These are phyloP conservation scores for Geotrichum aggregatum DNA, from an alignment of 1,139 yeast species.

Conservation along the genomic window DNA sequence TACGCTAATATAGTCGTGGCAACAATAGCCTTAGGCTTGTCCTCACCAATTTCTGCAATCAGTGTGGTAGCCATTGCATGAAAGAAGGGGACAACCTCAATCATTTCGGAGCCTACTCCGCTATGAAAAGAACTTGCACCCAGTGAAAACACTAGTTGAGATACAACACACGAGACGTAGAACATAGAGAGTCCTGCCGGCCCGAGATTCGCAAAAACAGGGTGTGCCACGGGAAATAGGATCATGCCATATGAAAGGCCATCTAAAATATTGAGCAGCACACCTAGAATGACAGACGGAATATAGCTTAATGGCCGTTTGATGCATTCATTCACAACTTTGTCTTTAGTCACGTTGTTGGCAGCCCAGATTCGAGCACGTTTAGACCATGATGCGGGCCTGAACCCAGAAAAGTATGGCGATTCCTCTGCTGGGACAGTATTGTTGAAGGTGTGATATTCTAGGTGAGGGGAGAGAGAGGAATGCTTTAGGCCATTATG, in stretches of 20 bases:
- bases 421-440: constrained; percentile 2
- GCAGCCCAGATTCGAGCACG: constrained; percentile 17
- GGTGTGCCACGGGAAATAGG: constrained; percentile 83
- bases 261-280: constrained; percentile 79
- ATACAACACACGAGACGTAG: constrained; percentile 80
- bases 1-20: constrained; percentile 86
- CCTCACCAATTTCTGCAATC: constrained; percentile 52
- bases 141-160: constrained; percentile 79
- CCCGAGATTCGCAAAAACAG: constrained; percentile 70
- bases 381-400: constrained; percentile 18
- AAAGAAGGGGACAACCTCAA: constrained; percentile 95
- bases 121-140: constrained; percentile 89
- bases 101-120: constrained; percentile 96
- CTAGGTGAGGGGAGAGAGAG: constrained; percentile 13
- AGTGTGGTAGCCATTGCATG: constrained; percentile 88
- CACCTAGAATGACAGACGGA: constrained; percentile 81
- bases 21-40: constrained; percentile 56
- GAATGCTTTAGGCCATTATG: background rate
- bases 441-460: constrained; percentile 19
- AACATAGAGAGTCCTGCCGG: constrained; percentile 93
- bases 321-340: constrained; percentile 20
- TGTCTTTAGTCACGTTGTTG: constrained; percentile 16
- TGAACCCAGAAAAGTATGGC: constrained; percentile 14
- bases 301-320: constrained; percentile 45
- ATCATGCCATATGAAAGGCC: constrained; percentile 97